Evolutionary conservation across 208 protist genomes (phyloP).

Genomic region (Leishmania gerbilli): DNA sequence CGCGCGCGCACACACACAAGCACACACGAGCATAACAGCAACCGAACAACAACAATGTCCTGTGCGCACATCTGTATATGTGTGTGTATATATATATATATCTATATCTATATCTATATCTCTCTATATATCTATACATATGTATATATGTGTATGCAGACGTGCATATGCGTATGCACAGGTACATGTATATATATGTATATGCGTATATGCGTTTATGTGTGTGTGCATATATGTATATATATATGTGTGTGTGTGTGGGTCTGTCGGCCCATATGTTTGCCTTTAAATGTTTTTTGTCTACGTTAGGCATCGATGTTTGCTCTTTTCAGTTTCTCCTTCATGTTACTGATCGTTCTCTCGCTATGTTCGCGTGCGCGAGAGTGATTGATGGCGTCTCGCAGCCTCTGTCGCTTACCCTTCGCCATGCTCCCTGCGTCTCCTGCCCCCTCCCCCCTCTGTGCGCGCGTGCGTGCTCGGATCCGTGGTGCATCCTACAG

Average conservation of each 20-base stretch:
- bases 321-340: background rate
- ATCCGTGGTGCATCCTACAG: background rate
- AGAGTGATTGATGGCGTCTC: background rate
- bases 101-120: no score
- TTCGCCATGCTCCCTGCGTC: background rate
- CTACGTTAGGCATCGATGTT: background rate
- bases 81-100: background rate
- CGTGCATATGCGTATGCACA: no score
- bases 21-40: background rate
- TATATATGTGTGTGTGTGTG: background rate
- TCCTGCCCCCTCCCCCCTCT: conserved; percentile 6
- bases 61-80: background rate
- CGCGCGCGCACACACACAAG: background rate
- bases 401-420: background rate
- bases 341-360: background rate
- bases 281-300: background rate
- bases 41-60: background rate
- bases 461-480: background rate
- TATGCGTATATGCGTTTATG: no score
- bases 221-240: no score
- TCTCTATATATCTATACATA: background rate
- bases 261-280: background rate
- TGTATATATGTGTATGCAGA: background rate
- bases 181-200: no score
- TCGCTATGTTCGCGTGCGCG: background rate